Base-by-base conservation (phyloP, 2,329 filamentous ascomycete genomes). In the Massarina eburnea region DNA sequence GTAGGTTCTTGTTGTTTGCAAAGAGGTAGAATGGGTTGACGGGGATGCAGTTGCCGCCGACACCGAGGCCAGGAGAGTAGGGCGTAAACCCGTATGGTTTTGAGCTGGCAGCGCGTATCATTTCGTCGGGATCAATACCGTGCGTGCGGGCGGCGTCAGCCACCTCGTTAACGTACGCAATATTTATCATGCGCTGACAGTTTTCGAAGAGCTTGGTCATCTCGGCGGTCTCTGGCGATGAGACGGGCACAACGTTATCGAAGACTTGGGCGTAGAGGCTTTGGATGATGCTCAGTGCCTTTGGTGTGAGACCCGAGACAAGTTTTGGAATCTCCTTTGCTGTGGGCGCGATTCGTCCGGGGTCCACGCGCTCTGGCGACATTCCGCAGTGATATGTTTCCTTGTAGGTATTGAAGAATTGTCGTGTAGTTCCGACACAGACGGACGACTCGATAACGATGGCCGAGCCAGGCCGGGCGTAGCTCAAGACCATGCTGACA, bases 151-250 rank as follows among this genome's bases (percentile, higher is more conserved):
- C 80, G 6, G 78, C 77, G 50, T 81, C 76, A 1, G 77, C 76
- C 74, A 81, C 79, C 50, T 81, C 78, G 54, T 80, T 80, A 46
- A 73, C 76, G 45, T 77, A 81, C 1, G 78, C 77, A 33, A 80
- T 79, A 57, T 72, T 73, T 8, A 81, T 64, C 77, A 80, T 80
- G 2, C 78, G 72, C 56, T 80, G 76, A 56, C 79, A 81, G 59
- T 81, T 81, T 49, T 81, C 79, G 56, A 80, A 81, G 9, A 81
- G 66, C 65, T 81, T 81, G 50, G 74, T 79, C 76, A 81, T 80
- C 62, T 81, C 79, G 1, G 79, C 79, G 1, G 79, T 76, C 54
- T 81, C 79, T 2, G 78, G 77, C 21, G 60, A 64, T 5, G 76
- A 78, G 21, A 80, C 78, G 0, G 74, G 69, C 8, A 80, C 69